These are phyloP conservation scores for Cercophora newfieldiana DNA, from an alignment of 495 filamentous ascomycete species.

Conservation along the genomic window DNA sequence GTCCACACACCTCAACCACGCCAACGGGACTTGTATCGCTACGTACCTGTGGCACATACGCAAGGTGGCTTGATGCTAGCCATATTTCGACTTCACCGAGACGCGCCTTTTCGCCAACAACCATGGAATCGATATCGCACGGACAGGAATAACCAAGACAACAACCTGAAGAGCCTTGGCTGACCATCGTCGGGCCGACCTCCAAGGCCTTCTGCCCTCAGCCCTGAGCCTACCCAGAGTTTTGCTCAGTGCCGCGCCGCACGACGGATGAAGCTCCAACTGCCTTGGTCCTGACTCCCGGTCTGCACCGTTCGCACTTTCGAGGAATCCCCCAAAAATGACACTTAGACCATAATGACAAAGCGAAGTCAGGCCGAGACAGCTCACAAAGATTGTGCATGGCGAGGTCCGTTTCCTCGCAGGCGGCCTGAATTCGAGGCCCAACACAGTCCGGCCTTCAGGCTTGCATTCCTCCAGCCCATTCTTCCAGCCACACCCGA, in stretches of 20 bases:
- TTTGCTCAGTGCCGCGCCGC: neutral
- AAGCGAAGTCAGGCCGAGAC: too few species aligned
- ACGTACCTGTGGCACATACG: neutral
- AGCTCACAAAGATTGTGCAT: too few species aligned
- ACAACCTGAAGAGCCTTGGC: neutral
- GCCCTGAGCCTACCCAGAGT: slow-evolving; percentile 7
- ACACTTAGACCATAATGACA: neutral
- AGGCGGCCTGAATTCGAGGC: neutral
- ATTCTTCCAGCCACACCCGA: neutral
- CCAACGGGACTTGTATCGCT: neutral
- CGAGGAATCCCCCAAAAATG: too few species aligned
- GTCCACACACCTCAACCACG: neutral
- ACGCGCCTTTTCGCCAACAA: neutral
- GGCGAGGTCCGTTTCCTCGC: neutral
- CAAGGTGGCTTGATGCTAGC: neutral
- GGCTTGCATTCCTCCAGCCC: neutral
- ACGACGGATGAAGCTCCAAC: neutral
- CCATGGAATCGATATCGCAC: neutral
- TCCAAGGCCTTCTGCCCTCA: neutral
- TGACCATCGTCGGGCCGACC: neutral
- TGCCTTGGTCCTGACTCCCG: neutral
- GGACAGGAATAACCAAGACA: neutral
- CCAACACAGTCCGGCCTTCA: neutral
- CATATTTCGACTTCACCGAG: neutral
- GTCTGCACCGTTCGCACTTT: too few species aligned